Evolutionary conservation across 108 stramenopile species (phyloP).

Genomic region (Nitzschia inconspicua): DNA sequence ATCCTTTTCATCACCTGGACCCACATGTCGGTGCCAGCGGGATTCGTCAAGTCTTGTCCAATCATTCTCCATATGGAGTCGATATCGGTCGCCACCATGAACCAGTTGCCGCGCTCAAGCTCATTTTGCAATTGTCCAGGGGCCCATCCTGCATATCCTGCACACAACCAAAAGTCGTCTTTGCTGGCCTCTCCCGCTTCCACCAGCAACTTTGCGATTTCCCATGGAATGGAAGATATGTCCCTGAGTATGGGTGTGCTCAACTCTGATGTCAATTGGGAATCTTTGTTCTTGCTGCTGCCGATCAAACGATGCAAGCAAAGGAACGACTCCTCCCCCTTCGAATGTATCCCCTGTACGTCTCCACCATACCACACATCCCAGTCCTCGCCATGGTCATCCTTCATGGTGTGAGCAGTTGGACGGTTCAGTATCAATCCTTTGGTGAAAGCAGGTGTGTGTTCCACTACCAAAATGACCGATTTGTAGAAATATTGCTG

Average conservation of each 20-base stretch:
- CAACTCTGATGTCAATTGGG: constrained; percentile 10
- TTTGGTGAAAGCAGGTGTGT: constrained; percentile 52
- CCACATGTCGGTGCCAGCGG: constrained; percentile 73
- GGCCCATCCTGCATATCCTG: constrained; percentile 49
- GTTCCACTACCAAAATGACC: constrained; percentile 59
- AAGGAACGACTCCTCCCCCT: constrained; percentile 35
- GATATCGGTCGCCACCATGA: constrained; percentile 80
- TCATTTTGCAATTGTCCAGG: constrained; percentile 66
- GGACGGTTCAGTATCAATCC: constrained; percentile 77
- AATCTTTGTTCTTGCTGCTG: constrained; percentile 3
- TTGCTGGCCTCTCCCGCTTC: constrained; percentile 10
- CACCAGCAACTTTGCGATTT: constrained; percentile 13
- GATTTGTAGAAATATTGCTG: constrained; percentile 82
- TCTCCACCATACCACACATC: constrained; percentile 75
- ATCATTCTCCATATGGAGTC: constrained; percentile 27
- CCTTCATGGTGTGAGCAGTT: constrained; percentile 28
- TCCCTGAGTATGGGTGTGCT: constrained; percentile 8
- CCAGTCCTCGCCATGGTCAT: constrained; percentile 35
- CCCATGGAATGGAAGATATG: constrained; percentile 7
- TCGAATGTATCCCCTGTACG: constrained; percentile 53
- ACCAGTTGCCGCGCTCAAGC: constrained; percentile 77
- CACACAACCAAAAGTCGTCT: constrained; percentile 27
- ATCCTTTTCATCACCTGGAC: constrained; percentile 54
- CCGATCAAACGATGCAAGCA: constrained; percentile 25
- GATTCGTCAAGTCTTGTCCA: constrained; percentile 4